Evolutionary conservation across 192 early-diverging fungal species (phyloP), one percentile per base, ranked within the genome.

Genomic region (Podila clonocystis): DNA sequence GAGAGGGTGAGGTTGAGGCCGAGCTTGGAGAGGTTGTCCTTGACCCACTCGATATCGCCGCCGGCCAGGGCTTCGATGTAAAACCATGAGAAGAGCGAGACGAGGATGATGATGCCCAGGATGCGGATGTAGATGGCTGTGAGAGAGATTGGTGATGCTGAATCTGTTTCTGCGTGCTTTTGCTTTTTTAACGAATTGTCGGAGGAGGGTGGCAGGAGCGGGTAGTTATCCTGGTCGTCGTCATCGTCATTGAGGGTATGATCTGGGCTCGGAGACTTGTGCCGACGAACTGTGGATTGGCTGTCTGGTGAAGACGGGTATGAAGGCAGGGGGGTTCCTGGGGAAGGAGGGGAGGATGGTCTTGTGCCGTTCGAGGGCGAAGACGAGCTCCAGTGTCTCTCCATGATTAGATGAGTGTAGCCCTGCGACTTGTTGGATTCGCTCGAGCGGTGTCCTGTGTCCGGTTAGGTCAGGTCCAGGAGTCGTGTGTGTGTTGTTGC

Each of bases 11-110:
- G 17, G 68, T 87, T 74, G 12, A 82, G 57, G 1, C 88, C 88
- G 3, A 89, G 78, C 36, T 74, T 58, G 12, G 85, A 74, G 20
- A 89, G 68, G 33, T 86, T 83, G 20, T 86, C 75, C 62, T 87
- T 86, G 57, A 89, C 85, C 66, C 82, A 87, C 31, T 79, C 73
- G 9, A 89, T 75, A 59, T 76, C 68, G 22, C 86, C 88, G n/a
- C 83, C 88, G 48, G 75, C 75, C 3, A 78, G 75, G 19, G 63
- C 75, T 28, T 78, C 68, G 17, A 78, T 58, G 38, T 78, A 78
- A 30, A 78, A 72, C 75, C 68, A 78, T 4, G 75, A 78, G 60
- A 78, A 78, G 30, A 78, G 65, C 0, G 75, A 78, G 19, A 78
- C 58, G 12, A 78, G 36, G 29, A 71, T 78, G 38, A 78, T 17